Evolutionary conservation across 1,284 basidiomycete species (phyloP), one percentile per base, ranked within the genome.

Genomic region (Sphaerobolus stellatus): DNA sequence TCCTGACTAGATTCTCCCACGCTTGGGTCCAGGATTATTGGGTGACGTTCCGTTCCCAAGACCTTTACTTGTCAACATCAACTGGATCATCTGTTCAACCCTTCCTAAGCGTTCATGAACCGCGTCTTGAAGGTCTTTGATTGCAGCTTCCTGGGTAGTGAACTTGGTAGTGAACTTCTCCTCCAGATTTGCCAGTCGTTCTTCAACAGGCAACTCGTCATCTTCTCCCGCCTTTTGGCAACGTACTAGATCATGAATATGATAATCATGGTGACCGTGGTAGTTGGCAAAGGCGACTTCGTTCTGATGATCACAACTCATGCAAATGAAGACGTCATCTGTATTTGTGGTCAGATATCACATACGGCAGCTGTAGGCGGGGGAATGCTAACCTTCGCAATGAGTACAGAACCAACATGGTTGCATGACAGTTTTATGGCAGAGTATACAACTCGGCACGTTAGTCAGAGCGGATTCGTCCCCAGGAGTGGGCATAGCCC

Each of bases 381-480:
- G 13, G 25, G 45, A 16, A 9, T 45, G 50, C 58, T 24, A 24
- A 56, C 60, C 59, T 2, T 48, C 56, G 28, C 68, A 68, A 33
- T 65, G 58, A 9, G 65, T 59, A 46, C 69, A 71, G 45, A 61
- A 66, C 63, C 65, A 67, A 45, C 62, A 67, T 3, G 65, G 64
- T 29, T 56, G 56, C 0, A 59, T 31, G 7, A 66, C 53, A 0
- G 38, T 31, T 18, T 57, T 22, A 13, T 27, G 20, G 28, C 50
- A 51, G 14, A 20, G 20, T 2, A 30, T 30, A 28, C 50, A 51
- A 6, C 22, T 38, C 8, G 45, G 45, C 40, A 18, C 7, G 8
- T n/a, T n/a, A n/a, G n/a, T n/a, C n/a, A n/a, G n/a, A n/a, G n/a
- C n/a, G n/a, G n/a, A n/a, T n/a, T n/a, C n/a, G n/a, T n/a, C n/a